Percentiles rank a stretch among this genome's conserved stretches.
Evolutionary conservation across 2,329 filamentous ascomycete genomes (phyloP).

Genomic region (Fusarium sp.): DNA sequence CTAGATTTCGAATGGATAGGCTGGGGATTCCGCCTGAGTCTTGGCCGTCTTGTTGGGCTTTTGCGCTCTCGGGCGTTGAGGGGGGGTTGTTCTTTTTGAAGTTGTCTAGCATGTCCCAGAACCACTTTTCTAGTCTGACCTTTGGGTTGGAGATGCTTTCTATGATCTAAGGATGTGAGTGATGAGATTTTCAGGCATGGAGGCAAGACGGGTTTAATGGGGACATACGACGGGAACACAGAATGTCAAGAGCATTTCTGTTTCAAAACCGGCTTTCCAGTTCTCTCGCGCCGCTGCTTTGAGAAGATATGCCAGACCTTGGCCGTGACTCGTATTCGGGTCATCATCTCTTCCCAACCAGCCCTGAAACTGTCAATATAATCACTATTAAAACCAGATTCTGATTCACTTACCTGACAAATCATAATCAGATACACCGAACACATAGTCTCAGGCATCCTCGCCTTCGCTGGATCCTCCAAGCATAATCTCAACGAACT

Average conservation of each 20-base stretch:
- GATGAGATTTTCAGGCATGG: too few species aligned
- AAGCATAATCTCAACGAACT: constrained; percentile 42
- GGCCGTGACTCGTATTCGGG: constrained; percentile 43
- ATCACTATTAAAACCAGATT: background rate
- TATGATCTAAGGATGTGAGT: constrained; percentile 36
- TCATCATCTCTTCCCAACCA: constrained; percentile 46
- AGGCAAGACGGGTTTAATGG: too few species aligned
- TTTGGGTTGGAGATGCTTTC: constrained; percentile 45
- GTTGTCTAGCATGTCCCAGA: constrained; percentile 35
- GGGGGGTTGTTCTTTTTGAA: constrained; percentile 22
- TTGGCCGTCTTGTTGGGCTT: background rate
- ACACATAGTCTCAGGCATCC: constrained; percentile 48
- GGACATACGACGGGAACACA: constrained; percentile 45
- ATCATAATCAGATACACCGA: constrained; percentile 52
- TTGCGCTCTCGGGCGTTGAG: background rate
- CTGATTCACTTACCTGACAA: constrained; percentile 42
- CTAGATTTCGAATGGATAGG: constrained; percentile 24
- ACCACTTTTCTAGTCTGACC: constrained; percentile 28
- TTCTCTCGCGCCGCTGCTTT: constrained; percentile 38
- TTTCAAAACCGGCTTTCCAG: constrained; percentile 42
- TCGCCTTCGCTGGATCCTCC: constrained; percentile 40
- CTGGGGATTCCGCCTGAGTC: constrained; percentile 20
- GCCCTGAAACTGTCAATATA: constrained; percentile 27
- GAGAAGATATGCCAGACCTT: constrained; percentile 47
- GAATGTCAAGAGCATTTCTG: constrained; percentile 45